Evolutionary conservation across 225 moss, liverwort and hornwort genomes (phyloP).

Genomic region (Straminergon stramineum): DNA sequence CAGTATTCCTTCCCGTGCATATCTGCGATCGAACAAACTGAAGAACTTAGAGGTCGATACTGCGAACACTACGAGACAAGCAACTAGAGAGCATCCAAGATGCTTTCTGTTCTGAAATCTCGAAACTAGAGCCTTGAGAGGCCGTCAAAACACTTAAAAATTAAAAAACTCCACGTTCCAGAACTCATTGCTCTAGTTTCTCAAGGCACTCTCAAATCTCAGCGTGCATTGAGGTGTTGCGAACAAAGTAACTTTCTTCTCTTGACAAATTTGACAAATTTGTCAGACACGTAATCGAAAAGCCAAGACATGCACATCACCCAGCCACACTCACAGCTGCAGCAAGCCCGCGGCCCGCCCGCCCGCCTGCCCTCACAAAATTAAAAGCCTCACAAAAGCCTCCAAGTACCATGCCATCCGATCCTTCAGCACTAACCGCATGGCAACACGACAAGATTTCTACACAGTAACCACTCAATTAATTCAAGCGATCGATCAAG

Average conservation of each 20-base stretch:
- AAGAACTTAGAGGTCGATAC: background rate
- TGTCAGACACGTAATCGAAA: too few relatives aligned
- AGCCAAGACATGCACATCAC: background rate
- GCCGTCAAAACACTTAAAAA: background rate
- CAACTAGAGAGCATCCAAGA: background rate
- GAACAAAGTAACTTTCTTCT: background rate
- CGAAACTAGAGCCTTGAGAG: background rate
- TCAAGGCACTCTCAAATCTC: background rate
- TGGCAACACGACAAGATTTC: background rate
- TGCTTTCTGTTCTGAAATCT: background rate
- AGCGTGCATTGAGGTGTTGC: background rate
- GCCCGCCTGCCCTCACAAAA: background rate
- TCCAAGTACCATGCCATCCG: background rate
- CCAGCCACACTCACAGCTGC: background rate
- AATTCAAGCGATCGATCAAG: background rate
- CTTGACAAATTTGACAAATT: background rate
- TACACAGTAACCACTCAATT: background rate
- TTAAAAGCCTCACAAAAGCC: background rate
- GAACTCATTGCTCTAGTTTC: background rate
- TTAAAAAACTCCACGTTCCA: background rate
- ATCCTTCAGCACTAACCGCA: background rate
- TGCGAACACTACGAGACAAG: background rate
- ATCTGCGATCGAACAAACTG: background rate
- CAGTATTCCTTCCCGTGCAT: background rate
- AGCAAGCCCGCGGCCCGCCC: background rate